A percentile compares a stretch with the other conserved stretches of the same genome.
These are phyloP conservation scores for Hypoxylon rickii DNA, from an alignment of 495 filamentous ascomycete genomes.

Conservation along the genomic window DNA sequence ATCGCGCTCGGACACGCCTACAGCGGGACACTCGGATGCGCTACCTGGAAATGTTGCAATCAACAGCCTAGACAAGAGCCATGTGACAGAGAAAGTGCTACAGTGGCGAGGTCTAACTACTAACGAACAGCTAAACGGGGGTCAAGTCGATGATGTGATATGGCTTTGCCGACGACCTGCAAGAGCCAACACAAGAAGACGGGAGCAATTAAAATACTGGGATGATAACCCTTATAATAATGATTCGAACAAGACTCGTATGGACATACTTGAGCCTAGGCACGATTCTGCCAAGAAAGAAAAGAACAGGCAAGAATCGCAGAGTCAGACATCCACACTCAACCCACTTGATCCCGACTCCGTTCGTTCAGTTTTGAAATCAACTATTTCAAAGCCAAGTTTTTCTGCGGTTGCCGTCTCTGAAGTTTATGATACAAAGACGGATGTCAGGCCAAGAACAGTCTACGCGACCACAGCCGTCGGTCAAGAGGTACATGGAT, in stretches of 20 bases:
- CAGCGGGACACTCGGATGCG: background rate
- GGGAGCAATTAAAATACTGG: background rate
- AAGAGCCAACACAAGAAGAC: background rate
- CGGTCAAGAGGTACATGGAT: background rate
- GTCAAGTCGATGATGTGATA: background rate
- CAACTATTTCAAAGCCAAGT: background rate
- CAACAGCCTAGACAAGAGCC: background rate
- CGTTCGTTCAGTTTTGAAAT: background rate
- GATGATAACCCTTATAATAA: background rate
- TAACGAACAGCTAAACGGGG: background rate
- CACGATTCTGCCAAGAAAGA: too few relatives aligned
- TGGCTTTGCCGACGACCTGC: background rate
- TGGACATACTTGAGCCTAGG: too few relatives aligned
- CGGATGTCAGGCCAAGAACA: background rate
- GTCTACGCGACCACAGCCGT: background rate
- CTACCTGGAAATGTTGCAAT: background rate
- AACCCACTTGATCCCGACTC: background rate
- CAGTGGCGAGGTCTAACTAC: background rate
- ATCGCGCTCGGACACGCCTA: background rate
- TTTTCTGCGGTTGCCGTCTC: background rate
- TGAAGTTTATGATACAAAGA: background rate
- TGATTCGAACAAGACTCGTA: background rate
- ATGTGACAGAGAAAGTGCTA: background rate
- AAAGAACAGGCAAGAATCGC: background rate
- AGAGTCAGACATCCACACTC: background rate